A percentile compares a stretch with the other conserved stretches of the same genome.
Evolutionary conservation across 192 early-diverging fungal species (phyloP).

Genomic region (Mortierella alpina): DNA sequence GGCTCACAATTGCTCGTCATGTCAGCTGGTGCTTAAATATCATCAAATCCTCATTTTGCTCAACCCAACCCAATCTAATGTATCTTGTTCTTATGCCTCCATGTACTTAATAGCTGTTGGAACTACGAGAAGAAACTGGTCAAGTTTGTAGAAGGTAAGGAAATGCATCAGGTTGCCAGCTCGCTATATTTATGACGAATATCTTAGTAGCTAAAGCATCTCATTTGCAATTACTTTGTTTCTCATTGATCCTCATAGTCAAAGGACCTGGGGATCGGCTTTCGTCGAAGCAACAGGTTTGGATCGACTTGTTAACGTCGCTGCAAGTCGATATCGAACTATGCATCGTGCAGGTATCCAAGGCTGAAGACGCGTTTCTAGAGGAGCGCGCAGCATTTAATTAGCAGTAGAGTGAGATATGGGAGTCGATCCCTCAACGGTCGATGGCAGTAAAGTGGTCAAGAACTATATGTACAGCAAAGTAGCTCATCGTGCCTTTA

Average conservation of each 20-base stretch:
- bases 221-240: neutral
- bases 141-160: slow-evolving; percentile 69
- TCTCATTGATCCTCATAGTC: slow-evolving; percentile 36
- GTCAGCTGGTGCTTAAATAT: too few relatives aligned
- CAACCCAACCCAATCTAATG: too few relatives aligned
- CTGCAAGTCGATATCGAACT: slow-evolving; percentile 70
- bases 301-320: slow-evolving; percentile 71
- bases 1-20: slow-evolving; percentile 1
- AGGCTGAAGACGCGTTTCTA: slow-evolving; percentile 49
- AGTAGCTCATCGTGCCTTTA: too few relatives aligned
- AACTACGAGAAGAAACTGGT: slow-evolving; percentile 63
- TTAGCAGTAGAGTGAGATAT: neutral
- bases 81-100: neutral
- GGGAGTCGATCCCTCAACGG: too few relatives aligned
- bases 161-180: neutral
- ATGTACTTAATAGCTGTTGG: slow-evolving; percentile 62
- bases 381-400: slow-evolving; percentile 24
- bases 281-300: slow-evolving; percentile 71
- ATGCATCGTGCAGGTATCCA: slow-evolving; percentile 65
- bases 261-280: slow-evolving; percentile 78
- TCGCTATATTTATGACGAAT: neutral
- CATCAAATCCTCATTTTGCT: neutral
- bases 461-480: too few relatives aligned
- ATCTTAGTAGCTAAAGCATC: neutral
- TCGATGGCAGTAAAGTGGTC: too few relatives aligned